Evolutionary conservation across 2,329 filamentous ascomycete species (phyloP).

Genomic region (Trichoderma sp.): DNA sequence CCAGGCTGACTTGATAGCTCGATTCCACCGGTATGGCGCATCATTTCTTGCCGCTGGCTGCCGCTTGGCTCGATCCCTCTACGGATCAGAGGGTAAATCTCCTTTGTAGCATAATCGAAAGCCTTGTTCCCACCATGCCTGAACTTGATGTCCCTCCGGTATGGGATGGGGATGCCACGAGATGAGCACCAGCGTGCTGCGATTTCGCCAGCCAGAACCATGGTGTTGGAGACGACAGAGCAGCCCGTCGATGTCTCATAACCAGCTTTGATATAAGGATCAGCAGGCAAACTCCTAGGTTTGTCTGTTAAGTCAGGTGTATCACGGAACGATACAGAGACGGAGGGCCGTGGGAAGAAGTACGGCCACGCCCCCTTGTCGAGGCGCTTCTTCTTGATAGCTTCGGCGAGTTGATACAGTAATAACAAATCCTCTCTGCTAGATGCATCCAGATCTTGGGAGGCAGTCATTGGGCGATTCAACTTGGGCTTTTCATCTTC

Average conservation of each 20-base stretch:
- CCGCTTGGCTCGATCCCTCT: conserved; percentile 35
- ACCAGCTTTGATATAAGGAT: conserved; percentile 49
- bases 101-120: conserved; percentile 37
- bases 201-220: conserved; percentile 62
- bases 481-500: conserved; percentile 23
- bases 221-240: conserved; percentile 42
- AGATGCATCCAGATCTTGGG: conserved; percentile 41
- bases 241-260: conserved; percentile 33
- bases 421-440: conserved; percentile 48
- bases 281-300: conserved; percentile 37
- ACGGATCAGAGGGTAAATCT: conserved; percentile 36
- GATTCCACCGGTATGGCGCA: conserved; percentile 45
- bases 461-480: conserved; percentile 44
- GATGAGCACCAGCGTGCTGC: conserved; percentile 60
- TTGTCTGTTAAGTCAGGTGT: conserved; percentile 21
- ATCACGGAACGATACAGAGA: conserved; percentile 42
- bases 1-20: conserved; percentile 53
- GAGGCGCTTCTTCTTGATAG: conserved; percentile 44
- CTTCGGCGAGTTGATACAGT: conserved; percentile 48
- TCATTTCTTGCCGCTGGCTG: conserved; percentile 32
- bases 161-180: conserved; percentile 59
- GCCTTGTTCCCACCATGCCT: conserved; percentile 36
- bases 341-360: conserved; percentile 44
- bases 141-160: conserved; percentile 49
- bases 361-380: conserved; percentile 50